Evolutionary conservation across 2,329 filamentous ascomycete species (phyloP).

Genomic region (Fusarium humuli): DNA sequence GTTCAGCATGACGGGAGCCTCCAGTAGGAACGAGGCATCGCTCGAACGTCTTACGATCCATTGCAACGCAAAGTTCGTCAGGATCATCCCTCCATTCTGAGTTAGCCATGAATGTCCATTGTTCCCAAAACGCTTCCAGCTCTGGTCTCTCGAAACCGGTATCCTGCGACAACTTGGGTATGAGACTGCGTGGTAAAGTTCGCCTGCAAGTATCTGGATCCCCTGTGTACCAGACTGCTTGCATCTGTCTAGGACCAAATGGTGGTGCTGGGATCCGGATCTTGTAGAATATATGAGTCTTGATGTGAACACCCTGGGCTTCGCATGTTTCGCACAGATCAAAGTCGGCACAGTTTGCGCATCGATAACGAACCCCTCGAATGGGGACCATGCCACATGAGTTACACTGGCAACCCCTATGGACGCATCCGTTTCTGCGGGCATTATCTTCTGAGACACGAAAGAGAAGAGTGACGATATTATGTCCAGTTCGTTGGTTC

Average conservation of each 20-base stretch:
- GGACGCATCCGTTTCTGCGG: constrained; percentile 86
- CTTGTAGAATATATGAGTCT: constrained; percentile 97
- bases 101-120: constrained; percentile 94
- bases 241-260: constrained; percentile 82
- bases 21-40: constrained; percentile 89
- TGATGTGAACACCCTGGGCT: constrained; percentile 79
- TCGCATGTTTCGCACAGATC: constrained; percentile 97
- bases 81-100: constrained; percentile 86
- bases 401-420: constrained; percentile 93
- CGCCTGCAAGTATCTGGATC: constrained; percentile 79
- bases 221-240: constrained; percentile 88
- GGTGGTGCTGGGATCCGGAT: constrained; percentile 90
- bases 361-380: constrained; percentile 90
- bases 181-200: constrained; percentile 74
- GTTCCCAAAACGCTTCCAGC: constrained; percentile 94
- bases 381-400: constrained; percentile 89
- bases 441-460: constrained; percentile 95
- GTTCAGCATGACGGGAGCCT: constrained; percentile 78
- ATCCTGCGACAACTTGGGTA: constrained; percentile 75
- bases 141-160: constrained; percentile 87
- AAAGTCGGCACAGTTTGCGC: constrained; percentile 94
- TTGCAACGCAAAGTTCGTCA: constrained; percentile 80
- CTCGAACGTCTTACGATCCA: constrained; percentile 94
- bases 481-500: constrained; percentile 73
- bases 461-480: constrained; percentile 86